A percentile compares a stretch with the other conserved stretches of the same genome.
Conservation (phyloP, 2,329 filamentous ascomycete genomes). For the Epichloe uncinata region DNA sequence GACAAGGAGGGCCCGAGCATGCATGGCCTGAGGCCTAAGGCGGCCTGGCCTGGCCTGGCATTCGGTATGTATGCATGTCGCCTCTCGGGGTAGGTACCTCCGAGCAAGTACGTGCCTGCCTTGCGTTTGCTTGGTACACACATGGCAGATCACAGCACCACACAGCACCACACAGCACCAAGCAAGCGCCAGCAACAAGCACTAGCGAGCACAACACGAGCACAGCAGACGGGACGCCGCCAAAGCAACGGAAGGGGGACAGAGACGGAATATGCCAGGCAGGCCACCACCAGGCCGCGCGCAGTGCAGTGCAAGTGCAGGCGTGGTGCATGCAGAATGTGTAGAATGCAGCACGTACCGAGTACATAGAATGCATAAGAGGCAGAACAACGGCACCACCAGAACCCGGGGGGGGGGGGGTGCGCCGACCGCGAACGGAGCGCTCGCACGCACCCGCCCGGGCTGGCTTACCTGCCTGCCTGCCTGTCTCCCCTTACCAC, state of each 20-base stretch:
- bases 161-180: no score
- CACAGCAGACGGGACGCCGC: conserved; percentile 1
- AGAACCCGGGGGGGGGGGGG: neutral
- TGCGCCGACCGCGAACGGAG: no score
- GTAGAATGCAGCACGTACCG: neutral
- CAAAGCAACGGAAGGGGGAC: neutral
- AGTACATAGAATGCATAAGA: neutral
- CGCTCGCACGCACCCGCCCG: neutral
- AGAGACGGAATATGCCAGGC: neutral
- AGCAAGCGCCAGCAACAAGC: no score
- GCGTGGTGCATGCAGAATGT: neutral
- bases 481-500: neutral
- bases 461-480: neutral
- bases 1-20: neutral
- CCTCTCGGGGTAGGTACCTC: no score
- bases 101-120: no score
- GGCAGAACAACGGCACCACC: neutral
- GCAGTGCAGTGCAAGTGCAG: neutral
- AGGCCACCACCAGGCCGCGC: neutral
- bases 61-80: no score
- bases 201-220: neutral
- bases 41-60: no score
- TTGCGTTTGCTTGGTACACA: no score
- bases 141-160: no score
- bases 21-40: neutral